Conservation (phyloP, 768 basidiomycete species). For the Hydnum rufescens region DNA sequence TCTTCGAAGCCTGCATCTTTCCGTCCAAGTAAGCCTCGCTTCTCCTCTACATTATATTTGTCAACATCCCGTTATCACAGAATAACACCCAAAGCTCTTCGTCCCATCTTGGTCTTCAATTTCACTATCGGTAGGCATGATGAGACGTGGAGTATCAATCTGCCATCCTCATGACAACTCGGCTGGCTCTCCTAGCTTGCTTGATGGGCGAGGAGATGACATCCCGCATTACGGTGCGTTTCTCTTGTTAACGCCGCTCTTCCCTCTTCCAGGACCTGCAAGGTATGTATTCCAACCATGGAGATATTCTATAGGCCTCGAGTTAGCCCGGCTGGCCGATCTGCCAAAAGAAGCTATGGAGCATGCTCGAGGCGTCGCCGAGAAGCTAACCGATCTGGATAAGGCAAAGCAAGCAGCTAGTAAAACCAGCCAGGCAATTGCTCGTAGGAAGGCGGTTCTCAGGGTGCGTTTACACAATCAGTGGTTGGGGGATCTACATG, state of each 20-base stretch:
- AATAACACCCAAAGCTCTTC: not conserved
- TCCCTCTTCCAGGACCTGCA: not conserved
- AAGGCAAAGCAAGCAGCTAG: constrained; percentile 39
- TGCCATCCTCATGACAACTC: not conserved
- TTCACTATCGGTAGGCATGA: constrained; percentile 31
- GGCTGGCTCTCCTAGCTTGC: constrained; percentile 38
- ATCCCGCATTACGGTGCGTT: constrained; percentile 49
- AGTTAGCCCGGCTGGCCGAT: constrained; percentile 75
- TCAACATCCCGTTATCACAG: not conserved
- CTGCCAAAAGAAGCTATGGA: constrained; percentile 51
- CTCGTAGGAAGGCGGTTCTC: constrained; percentile 47
- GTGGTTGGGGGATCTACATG: not conserved
- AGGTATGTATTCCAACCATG: not conserved
- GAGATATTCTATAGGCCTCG: constrained; percentile 39
- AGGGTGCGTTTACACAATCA: constrained; percentile 27
- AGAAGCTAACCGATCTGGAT: constrained; percentile 36
- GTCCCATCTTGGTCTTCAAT: constrained; percentile 41
- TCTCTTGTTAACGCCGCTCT: not conserved
- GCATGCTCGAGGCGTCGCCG: constrained; percentile 43
- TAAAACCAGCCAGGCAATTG: constrained; percentile 34
- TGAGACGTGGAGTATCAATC: not conserved
- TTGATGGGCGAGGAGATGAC: constrained; percentile 47
- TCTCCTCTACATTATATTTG: not conserved
- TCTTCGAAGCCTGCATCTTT: constrained; percentile 51
- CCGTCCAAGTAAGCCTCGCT: constrained; percentile 38